Evolutionary conservation across 352 stramenopile genomes (phyloP).

Genomic region (Globisporangium nagaii): DNA sequence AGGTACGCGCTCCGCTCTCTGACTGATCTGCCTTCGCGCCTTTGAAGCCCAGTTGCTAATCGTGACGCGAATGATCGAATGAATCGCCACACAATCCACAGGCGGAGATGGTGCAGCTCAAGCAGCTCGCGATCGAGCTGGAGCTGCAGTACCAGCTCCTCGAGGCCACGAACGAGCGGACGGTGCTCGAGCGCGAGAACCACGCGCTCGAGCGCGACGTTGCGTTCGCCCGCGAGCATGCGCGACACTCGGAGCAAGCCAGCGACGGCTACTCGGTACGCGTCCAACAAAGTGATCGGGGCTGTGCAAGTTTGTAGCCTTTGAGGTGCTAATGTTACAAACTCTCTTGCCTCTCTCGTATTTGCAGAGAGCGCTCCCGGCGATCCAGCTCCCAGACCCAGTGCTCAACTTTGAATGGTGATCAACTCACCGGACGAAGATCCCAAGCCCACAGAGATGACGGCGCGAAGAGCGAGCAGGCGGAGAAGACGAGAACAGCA

Average conservation of each 20-base stretch:
- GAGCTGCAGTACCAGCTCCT: slow-evolving; percentile 16
- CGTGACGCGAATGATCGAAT: too few relatives aligned
- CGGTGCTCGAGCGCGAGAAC: slow-evolving; percentile 6
- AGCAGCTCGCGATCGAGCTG: slow-evolving; percentile 15
- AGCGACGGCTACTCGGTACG: neutral
- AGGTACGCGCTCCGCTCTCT: slow-evolving; percentile 21
- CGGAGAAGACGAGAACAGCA: too few relatives aligned
- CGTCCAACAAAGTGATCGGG: too few relatives aligned
- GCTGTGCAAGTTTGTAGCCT: too few relatives aligned
- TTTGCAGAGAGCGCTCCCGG: neutral
- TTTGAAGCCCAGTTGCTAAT: too few relatives aligned
- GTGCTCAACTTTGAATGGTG: slow-evolving; percentile 12
- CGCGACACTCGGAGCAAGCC: neutral
- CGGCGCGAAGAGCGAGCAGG: too few relatives aligned
- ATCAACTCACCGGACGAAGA: neutral
- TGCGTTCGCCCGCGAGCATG: slow-evolving; percentile 1
- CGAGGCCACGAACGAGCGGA: slow-evolving; percentile 4
- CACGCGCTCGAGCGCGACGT: slow-evolving; percentile 7
- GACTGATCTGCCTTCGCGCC: too few relatives aligned
- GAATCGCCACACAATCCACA: too few relatives aligned
- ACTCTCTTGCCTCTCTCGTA: too few relatives aligned
- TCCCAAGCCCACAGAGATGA: too few relatives aligned
- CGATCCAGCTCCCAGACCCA: slow-evolving; percentile 6
- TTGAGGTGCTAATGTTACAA: too few relatives aligned
- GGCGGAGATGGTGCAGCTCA: slow-evolving; percentile 17